Conservation (phyloP, 805 yeast genomes). For the Ogataea methylovora region DNA sequence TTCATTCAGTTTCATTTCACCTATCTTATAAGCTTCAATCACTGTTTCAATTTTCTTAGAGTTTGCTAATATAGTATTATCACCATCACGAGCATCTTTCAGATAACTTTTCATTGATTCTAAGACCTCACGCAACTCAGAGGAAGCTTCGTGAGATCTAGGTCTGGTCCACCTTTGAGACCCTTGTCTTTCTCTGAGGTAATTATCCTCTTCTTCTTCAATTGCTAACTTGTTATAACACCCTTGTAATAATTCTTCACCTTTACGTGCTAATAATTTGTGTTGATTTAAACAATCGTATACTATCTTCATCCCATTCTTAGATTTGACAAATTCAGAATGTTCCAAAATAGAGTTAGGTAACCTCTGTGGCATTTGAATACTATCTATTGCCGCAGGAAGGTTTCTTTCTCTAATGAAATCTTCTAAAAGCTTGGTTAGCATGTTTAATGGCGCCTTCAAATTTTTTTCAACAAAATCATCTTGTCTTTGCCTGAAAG, state of each 20-base stretch:
- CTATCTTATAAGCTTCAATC: slow-evolving; percentile 32
- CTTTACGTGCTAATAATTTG: slow-evolving; percentile 31
- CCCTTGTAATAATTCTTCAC: slow-evolving; percentile 35
- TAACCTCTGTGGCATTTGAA: slow-evolving; percentile 47
- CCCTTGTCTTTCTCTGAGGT: slow-evolving; percentile 45
- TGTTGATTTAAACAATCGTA: slow-evolving; percentile 38
- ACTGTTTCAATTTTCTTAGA: slow-evolving; percentile 40
- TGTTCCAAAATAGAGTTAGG: slow-evolving; percentile 54
- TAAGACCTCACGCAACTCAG: slow-evolving; percentile 31
- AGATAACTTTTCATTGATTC: slow-evolving; percentile 41
- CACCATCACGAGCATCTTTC: slow-evolving; percentile 54
- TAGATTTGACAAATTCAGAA: slow-evolving; percentile 41
- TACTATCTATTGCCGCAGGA: slow-evolving; percentile 55
- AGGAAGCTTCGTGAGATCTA: slow-evolving; percentile 37
- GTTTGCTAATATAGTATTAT: slow-evolving; percentile 39
- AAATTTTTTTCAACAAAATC: slow-evolving; percentile 38
- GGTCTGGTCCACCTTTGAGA: slow-evolving; percentile 45
- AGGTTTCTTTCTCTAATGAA: slow-evolving; percentile 42
- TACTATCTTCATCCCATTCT: slow-evolving; percentile 45
- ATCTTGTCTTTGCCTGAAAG: slow-evolving; percentile 61
- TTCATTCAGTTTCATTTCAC: slow-evolving; percentile 22
- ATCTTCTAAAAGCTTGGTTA: slow-evolving; percentile 36
- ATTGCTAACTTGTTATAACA: slow-evolving; percentile 37
- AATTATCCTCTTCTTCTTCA: slow-evolving; percentile 51
- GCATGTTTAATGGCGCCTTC: slow-evolving; percentile 38